Evolutionary conservation across 2,329 filamentous ascomycete species (phyloP).

Genomic region (Talaromyces verruculosus): DNA sequence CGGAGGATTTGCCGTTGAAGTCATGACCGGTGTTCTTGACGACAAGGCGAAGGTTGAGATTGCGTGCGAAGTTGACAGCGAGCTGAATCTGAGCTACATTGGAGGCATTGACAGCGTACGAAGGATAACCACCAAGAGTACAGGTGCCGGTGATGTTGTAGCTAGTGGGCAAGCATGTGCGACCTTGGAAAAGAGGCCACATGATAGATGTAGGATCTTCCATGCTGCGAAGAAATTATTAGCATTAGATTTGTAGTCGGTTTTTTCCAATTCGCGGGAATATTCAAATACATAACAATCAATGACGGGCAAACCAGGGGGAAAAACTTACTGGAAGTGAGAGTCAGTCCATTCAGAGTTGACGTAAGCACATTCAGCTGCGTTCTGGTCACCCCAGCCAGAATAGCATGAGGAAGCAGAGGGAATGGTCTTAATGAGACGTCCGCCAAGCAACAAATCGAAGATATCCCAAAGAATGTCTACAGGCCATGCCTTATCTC

Average conservation of each 20-base stretch:
- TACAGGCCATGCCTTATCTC: conserved; percentile 53
- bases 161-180: conserved; percentile 34
- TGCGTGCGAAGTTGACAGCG: conserved; percentile 20
- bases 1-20: conserved; percentile 45
- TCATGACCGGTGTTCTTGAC: conserved; percentile 22
- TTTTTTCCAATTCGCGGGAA: background rate
- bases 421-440: conserved; percentile 52
- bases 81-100: conserved; percentile 14
- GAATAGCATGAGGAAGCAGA: conserved; percentile 54
- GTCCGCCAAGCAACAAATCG: conserved; percentile 50
- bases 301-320: no score
- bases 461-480: conserved; percentile 47
- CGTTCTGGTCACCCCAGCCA: conserved; percentile 21
- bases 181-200: conserved; percentile 35
- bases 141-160: conserved; percentile 26
- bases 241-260: background rate
- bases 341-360: conserved; percentile 6
- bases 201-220: conserved; percentile 34
- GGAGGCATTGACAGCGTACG: conserved; percentile 39
- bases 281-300: background rate
- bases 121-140: conserved; percentile 33
- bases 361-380: conserved; percentile 5
- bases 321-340: conserved; percentile 7
- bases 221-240: background rate
- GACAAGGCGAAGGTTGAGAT: conserved; percentile 17